Evolutionary conservation across 2,329 filamentous ascomycete species (phyloP).

Genomic region (Cordyceps pruinosa): DNA sequence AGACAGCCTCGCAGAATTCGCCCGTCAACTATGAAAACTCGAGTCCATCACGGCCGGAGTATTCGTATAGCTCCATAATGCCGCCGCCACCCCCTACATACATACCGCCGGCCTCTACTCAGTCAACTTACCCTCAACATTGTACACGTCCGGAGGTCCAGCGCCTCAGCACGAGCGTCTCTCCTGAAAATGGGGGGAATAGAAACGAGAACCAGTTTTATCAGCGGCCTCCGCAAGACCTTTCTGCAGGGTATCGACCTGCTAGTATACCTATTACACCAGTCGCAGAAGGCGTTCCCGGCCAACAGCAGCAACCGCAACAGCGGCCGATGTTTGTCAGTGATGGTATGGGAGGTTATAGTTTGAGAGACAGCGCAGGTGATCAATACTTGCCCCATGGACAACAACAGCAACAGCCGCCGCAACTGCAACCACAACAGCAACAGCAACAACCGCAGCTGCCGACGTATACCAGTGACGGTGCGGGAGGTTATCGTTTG

Average conservation of each 20-base stretch:
- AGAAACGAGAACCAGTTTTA: not conserved
- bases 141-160: not conserved
- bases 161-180: not conserved
- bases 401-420: too few species aligned
- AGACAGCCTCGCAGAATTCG: not conserved
- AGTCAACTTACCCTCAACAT: not conserved
- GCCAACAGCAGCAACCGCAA: not conserved
- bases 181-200: not conserved
- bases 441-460: too few species aligned
- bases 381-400: too few species aligned
- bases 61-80: conserved; percentile 3
- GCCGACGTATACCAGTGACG: too few species aligned
- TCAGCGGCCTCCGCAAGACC: not conserved
- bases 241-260: not conserved
- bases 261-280: not conserved
- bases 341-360: not conserved
- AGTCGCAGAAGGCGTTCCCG: not conserved
- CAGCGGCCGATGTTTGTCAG: too few species aligned
- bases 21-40: not conserved
- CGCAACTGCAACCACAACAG: too few species aligned
- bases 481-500: too few species aligned
- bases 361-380: not conserved
- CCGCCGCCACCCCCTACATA: conserved; percentile 3
- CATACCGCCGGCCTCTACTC: not conserved
- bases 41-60: not conserved